These are phyloP conservation scores for Ceratobasidium theobromae DNA, from an alignment of 1,284 basidiomycete genomes.

Conservation along the genomic window DNA sequence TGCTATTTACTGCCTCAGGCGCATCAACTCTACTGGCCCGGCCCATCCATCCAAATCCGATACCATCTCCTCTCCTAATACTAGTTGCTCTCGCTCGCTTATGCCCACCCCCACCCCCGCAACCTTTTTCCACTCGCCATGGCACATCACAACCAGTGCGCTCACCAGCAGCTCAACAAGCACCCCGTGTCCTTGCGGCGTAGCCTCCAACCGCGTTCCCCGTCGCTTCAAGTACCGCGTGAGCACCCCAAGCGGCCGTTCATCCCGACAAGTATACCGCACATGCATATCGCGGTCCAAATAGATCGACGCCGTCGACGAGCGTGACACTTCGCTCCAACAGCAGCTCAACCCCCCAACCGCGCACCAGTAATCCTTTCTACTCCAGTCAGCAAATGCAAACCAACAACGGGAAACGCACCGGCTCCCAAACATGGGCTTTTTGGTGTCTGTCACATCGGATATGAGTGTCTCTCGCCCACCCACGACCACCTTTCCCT, in stretches of 20 bases:
- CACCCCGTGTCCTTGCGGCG: slow-evolving; percentile 3
- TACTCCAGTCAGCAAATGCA: too few relatives aligned
- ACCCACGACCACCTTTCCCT: not conserved
- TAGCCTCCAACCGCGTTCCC: slow-evolving; percentile 1
- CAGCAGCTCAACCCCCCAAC: too few relatives aligned
- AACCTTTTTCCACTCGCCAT: slow-evolving; percentile 9
- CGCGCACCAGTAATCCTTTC: too few relatives aligned
- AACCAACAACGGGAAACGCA: not conserved
- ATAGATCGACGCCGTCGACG: slow-evolving; percentile 14
- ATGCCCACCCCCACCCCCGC: not conserved
- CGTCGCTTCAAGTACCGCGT: slow-evolving; percentile 1
- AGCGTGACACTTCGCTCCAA: not conserved
- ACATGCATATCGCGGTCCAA: slow-evolving; percentile 1
- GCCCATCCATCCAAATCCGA: slow-evolving; percentile 23
- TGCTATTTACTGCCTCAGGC: too few relatives aligned
- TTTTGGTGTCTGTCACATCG: not conserved
- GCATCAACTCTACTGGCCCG: slow-evolving; percentile 15
- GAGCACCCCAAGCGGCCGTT: not conserved
- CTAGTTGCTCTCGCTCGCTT: not conserved
- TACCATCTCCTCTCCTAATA: slow-evolving; percentile 18
- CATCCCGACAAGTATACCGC: slow-evolving; percentile 3
- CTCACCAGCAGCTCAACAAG: too few relatives aligned
- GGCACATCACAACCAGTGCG: too few relatives aligned
- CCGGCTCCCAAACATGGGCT: not conserved
- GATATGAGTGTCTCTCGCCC: not conserved